Conservation (phyloP, 805 yeast species). For the Cyberlindnera maclurae region DNA sequence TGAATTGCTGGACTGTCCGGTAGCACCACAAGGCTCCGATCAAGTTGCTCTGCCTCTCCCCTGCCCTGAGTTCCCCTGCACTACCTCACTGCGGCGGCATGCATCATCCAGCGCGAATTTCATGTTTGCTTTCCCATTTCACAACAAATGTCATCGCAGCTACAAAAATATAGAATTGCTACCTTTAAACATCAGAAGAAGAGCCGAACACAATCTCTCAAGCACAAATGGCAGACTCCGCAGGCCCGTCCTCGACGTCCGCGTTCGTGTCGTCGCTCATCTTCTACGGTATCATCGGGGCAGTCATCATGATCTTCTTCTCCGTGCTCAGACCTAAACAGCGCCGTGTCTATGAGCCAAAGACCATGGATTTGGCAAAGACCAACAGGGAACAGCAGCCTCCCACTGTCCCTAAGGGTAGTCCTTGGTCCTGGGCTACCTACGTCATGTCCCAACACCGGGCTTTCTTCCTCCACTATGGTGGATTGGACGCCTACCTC, state of each 20-base stretch:
- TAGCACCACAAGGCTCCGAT: no score
- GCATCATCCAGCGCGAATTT: no score
- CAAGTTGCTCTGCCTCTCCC: no score
- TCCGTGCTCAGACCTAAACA: conserved; percentile 55
- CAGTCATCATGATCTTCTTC: conserved; percentile 55
- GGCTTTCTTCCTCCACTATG: conserved; percentile 55
- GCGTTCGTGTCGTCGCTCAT: conserved; percentile 71
- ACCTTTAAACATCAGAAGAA: no score
- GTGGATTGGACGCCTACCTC: conserved; percentile 73
- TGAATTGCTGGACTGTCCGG: no score
- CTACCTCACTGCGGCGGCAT: no score
- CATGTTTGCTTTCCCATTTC: no score
- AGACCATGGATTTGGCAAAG: conserved; percentile 49
- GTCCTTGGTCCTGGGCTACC: conserved; percentile 51
- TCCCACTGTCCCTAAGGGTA: conserved; percentile 33
- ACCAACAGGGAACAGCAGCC: conserved; percentile 34
- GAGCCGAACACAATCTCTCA: no score
- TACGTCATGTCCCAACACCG: conserved; percentile 48
- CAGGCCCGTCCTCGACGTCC: conserved; percentile 52
- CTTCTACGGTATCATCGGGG: conserved; percentile 53
- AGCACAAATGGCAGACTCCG: no score
- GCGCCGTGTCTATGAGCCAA: conserved; percentile 76
- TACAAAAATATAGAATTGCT: no score
- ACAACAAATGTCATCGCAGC: no score
- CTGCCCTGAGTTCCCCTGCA: no score